Evolutionary conservation across 2,329 filamentous ascomycete genomes (phyloP).

Genomic region (Cladosporium colombiae): DNA sequence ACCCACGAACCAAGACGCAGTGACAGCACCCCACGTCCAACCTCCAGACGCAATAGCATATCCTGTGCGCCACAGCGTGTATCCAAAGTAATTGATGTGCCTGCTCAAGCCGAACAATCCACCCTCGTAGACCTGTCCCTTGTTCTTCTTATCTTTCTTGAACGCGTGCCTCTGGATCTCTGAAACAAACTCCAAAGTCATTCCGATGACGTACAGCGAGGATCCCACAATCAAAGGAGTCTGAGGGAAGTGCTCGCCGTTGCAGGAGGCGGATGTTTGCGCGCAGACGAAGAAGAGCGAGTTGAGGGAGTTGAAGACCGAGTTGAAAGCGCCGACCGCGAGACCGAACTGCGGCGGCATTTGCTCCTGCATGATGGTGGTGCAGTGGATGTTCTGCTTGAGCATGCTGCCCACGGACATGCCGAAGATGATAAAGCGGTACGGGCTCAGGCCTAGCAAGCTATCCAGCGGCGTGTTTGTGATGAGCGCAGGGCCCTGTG

Average conservation of each 20-base stretch:
- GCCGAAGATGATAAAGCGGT: constrained; percentile 52
- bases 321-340: constrained; percentile 55
- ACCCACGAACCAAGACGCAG: constrained; percentile 45
- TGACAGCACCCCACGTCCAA: constrained; percentile 45
- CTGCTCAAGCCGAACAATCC: constrained; percentile 53
- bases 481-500: constrained; percentile 43
- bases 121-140: constrained; percentile 53
- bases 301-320: constrained; percentile 56
- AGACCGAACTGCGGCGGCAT: constrained; percentile 49
- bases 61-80: constrained; percentile 53
- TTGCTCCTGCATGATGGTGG: constrained; percentile 51
- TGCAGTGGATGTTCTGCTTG: constrained; percentile 61
- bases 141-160: constrained; percentile 53
- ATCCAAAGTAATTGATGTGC: constrained; percentile 58
- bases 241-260: constrained; percentile 45
- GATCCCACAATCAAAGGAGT: constrained; percentile 51
- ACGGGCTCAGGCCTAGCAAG: constrained; percentile 51
- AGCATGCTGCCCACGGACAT: constrained; percentile 55
- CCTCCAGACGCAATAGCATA: constrained; percentile 53
- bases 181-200: constrained; percentile 56
- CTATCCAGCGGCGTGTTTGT: constrained; percentile 45
- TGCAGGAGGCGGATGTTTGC: constrained; percentile 48
- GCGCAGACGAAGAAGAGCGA: constrained; percentile 55
- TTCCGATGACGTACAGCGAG: constrained; percentile 53
- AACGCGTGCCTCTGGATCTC: constrained; percentile 59